Evolutionary conservation across 352 stramenopile genomes (phyloP), one percentile per base, ranked within the genome.

Genomic region (Phytophthora hibernalis): DNA sequence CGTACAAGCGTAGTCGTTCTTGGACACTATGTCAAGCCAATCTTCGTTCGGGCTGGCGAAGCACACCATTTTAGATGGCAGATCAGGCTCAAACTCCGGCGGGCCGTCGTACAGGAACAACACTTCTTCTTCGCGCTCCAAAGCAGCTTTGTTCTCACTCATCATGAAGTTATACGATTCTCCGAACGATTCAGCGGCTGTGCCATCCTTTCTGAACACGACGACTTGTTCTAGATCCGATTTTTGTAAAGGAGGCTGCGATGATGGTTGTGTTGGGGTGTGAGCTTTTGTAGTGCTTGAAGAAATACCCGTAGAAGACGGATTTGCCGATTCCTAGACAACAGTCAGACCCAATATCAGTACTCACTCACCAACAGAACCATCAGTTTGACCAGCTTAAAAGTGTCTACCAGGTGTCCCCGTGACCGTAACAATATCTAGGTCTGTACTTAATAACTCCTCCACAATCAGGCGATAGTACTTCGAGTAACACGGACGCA

Each of bases 271-370:
- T 33, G n/a, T 48, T 5, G 21, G n/a, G 10, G 13, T 54, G 11
- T 1, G 28, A 16, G 13, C 16, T 43, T 18, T 50, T 40, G 20
- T 28, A 55, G 18, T 44, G 45, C 8, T 55, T 16, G 35, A 55
- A 63, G 33, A 63, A 63, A 5, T 63, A 63, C 10, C 24, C 55
- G 31, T 54, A 62, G 53, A 61, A 61, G 12, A 52, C 2, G 10
- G 53, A 61, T 33, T 52, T 61, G 24, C 40, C 53, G 21, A 44
- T 61, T 30, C 53, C 53, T 61, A 24, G 12, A 13, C 31, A 37
- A 37, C 31, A 37, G 31, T 37, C 31, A 37, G 31, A 37, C 8
- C 31, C 31, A 13, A 10, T 3, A 3, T 37, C 31, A 37, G n/a
- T 37, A 13, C 31, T n/a, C n/a, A n/a, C n/a, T n/a, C n/a, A n/a